Conservation (phyloP, 176 grass and related monocot genomes). For the Cocos nucifera region DNA sequence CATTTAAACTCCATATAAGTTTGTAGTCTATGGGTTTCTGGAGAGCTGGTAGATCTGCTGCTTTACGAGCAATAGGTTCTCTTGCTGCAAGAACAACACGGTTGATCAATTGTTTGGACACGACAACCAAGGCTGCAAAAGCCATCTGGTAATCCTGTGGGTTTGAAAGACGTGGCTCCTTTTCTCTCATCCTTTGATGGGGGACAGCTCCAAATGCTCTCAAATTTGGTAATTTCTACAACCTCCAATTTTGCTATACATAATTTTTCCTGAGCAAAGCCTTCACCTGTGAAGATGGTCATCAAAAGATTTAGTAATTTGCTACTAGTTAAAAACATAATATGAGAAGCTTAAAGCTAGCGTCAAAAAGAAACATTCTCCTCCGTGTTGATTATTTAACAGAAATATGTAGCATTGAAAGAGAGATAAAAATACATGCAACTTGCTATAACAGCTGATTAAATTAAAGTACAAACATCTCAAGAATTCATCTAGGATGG, state of each 20-base stretch:
- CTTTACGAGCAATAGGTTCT: constrained; percentile 21
- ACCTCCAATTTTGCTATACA: constrained; percentile 67
- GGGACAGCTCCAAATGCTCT: constrained; percentile 49
- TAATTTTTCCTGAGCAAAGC: constrained; percentile 48
- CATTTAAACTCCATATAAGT: constrained; percentile 51
- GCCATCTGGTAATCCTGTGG: constrained; percentile 48
- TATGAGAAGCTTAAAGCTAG: too few species aligned
- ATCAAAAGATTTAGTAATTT: too few species aligned
- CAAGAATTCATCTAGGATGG: too few species aligned
- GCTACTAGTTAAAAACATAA: too few species aligned
- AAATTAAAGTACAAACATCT: too few species aligned
- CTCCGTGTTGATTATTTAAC: too few species aligned
- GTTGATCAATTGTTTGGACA: constrained; percentile 35
- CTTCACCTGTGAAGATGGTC: constrained; percentile 29
- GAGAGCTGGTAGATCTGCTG: constrained; percentile 42
- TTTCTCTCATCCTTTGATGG: constrained; percentile 6
- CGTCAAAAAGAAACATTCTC: too few species aligned
- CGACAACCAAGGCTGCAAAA: constrained; percentile 86
- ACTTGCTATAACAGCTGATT: too few species aligned
- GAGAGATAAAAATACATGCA: too few species aligned
- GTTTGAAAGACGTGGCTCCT: constrained; percentile 68
- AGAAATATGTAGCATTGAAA: too few species aligned
- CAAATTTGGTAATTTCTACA: constrained; percentile 37
- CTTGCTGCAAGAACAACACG: constrained; percentile 71
- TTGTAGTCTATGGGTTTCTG: constrained; percentile 63